A percentile compares a stretch with the other conserved stretches of the same genome.
Evolutionary conservation across 352 stramenopile species (phyloP).

Genomic region (Paralagenidium karlingii): DNA sequence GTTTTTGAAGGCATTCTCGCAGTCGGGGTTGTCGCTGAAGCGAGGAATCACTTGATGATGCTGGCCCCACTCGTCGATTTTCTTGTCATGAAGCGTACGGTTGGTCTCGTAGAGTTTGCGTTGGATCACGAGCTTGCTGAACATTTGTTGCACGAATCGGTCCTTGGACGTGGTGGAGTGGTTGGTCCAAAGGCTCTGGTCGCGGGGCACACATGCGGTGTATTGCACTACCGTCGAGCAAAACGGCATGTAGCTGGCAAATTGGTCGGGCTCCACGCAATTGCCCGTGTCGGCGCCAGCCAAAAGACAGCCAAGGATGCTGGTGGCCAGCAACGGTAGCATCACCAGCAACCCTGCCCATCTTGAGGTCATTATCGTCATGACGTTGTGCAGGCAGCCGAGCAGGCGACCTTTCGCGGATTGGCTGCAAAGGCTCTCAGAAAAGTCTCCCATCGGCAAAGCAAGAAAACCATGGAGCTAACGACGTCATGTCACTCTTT

Average conservation of each 20-base stretch:
- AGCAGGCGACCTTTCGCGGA: no score
- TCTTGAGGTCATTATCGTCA: no score
- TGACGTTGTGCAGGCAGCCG: no score
- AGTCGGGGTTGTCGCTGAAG: slow-evolving; percentile 81
- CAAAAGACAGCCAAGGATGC: slow-evolving; percentile 16
- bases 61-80: slow-evolving; percentile 57
- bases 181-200: slow-evolving; percentile 68
- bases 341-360: no score
- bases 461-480: no score
- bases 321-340: no score
- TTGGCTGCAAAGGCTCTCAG: no score
- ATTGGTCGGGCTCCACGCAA: slow-evolving; percentile 44
- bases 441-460: no score
- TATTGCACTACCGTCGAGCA: slow-evolving; percentile 58
- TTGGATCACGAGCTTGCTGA: slow-evolving; percentile 39
- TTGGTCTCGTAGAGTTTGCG: slow-evolving; percentile 58
- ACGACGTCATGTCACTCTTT: no score
- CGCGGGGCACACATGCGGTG: slow-evolving; percentile 53
- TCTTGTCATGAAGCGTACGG: slow-evolving; percentile 27
- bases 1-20: slow-evolving; percentile 81
- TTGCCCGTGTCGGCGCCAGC: slow-evolving; percentile 44
- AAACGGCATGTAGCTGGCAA: slow-evolving; percentile 56
- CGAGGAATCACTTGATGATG: slow-evolving; percentile 43
- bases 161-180: slow-evolving; percentile 66
- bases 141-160: slow-evolving; percentile 52